Percentiles rank a stretch among this genome's conserved stretches.
Evolutionary conservation across 768 basidiomycete species (phyloP).

Genomic region (Nevesoporus exiguus): DNA sequence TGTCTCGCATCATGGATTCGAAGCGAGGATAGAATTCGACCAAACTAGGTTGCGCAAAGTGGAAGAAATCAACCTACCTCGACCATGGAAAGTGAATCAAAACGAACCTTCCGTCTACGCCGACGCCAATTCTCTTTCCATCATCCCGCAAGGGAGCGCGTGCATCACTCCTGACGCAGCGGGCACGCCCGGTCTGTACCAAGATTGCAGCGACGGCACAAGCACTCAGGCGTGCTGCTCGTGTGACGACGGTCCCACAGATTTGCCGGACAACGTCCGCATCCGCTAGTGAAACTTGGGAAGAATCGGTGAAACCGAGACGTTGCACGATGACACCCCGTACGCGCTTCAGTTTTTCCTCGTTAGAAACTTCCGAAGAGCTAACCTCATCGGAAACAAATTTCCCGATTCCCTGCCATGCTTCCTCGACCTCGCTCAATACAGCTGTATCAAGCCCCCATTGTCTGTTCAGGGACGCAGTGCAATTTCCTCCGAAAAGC

Average conservation of each 20-base stretch:
- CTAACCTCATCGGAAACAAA: constrained; percentile 22
- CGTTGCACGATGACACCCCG: constrained; percentile 58
- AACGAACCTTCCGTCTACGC: constrained; percentile 86
- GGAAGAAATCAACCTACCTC: neutral
- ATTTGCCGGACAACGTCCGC: constrained; percentile 83
- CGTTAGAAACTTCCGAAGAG: neutral
- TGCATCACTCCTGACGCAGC: constrained; percentile 39
- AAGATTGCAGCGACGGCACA: constrained; percentile 85
- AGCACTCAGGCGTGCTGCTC: constrained; percentile 82
- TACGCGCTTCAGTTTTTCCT: constrained; percentile 48
- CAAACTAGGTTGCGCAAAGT: constrained; percentile 47
- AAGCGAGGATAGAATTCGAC: constrained; percentile 92
- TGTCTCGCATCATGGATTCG: constrained; percentile 66
- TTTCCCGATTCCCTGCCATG: constrained; percentile 54
- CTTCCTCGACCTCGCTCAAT: constrained; percentile 77
- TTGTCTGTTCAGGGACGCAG: constrained; percentile 72
- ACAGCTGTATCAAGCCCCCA: constrained; percentile 96
- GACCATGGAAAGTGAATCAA: neutral
- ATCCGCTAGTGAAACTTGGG: constrained; percentile 55
- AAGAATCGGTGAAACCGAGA: constrained; percentile 50
- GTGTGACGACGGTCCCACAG: constrained; percentile 68
- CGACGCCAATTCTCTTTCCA: constrained; percentile 65
- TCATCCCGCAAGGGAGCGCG: constrained; percentile 25
- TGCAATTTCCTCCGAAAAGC: constrained; percentile 79
- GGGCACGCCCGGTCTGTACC: constrained; percentile 73